A percentile compares a stretch with the other conserved stretches of the same genome.
These are phyloP conservation scores for Termitomyces sp. DNA, from an alignment of 768 basidiomycete species.

Conservation along the genomic window DNA sequence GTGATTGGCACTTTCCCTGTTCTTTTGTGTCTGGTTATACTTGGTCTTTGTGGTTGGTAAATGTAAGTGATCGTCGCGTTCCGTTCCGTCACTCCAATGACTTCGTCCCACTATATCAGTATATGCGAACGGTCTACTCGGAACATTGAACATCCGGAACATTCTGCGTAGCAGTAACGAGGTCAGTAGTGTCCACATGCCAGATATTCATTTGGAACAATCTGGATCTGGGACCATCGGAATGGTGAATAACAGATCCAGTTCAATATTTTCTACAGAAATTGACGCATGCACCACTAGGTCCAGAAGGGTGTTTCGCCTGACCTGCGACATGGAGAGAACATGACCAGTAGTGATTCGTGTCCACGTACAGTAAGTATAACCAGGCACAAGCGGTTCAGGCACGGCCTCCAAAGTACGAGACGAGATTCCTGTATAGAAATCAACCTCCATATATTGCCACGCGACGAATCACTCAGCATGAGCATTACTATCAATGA, in stretches of 20 bases:
- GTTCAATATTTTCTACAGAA: not conserved
- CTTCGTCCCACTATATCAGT: slow-evolving; percentile 21
- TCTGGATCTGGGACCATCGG: not conserved
- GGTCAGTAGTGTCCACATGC: slow-evolving; percentile 10
- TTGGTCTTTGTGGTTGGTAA: slow-evolving; percentile 49
- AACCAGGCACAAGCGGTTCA: not conserved
- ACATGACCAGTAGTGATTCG: not conserved
- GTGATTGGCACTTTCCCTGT: slow-evolving; percentile 21
- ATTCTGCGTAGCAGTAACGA: slow-evolving; percentile 14
- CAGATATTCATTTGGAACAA: slow-evolving; percentile 11
- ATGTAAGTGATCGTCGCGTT: slow-evolving; percentile 23
- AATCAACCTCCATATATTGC: too few relatives aligned
- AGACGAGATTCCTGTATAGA: not conserved
- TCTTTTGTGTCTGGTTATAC: slow-evolving; percentile 21
- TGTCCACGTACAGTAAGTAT: not conserved
- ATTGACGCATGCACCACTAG: not conserved
- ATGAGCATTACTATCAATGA: too few relatives aligned
- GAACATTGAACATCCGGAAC: slow-evolving; percentile 36
- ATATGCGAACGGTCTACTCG: slow-evolving; percentile 46
- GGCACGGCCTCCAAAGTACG: not conserved
- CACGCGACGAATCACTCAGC: too few relatives aligned
- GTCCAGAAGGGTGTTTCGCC: slow-evolving; percentile 1
- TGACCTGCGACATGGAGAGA: not conserved
- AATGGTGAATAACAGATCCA: not conserved
- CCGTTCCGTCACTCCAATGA: not conserved